Evolutionary conservation across 2,329 filamentous ascomycete genomes (phyloP), one percentile per base, ranked within the genome.

Genomic region (Hymenoscyphus albidus): DNA sequence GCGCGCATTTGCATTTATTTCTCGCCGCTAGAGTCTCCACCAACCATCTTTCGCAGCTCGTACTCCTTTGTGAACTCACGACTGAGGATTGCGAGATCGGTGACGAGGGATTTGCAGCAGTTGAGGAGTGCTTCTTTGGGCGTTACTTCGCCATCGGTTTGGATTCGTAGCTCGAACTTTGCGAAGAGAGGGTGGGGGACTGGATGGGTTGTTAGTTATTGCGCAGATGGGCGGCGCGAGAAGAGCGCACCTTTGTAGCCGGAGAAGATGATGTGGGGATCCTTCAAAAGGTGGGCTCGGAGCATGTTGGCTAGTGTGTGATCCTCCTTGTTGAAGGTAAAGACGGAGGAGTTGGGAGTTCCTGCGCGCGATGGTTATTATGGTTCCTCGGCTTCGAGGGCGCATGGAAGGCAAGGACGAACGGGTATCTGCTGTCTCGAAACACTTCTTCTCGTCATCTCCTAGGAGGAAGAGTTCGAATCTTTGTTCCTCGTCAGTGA

Each of bases 321-420:
- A 73, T 99, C 95, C 78, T 99, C 95, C 78, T 97, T 98, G 79
- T 92, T 92, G 79, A 99, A 88, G 65, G 92, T 88, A 80, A 99
- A 99, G 78, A 97, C 91, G 10, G 92, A 91, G n/a, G 91, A 93
- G 76, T 97, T 96, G 27, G 94, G 92, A 76, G 96, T 93, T 74
- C 92, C 93, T 95, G 65, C 51, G 42, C n/a, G 40, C 42, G 12
- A 38, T 18, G 13, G 18, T 44, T 57, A 40, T 14, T 10, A 58
- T 40, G 39, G 40, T 13, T 39, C 22, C 32, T 59, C 16, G 40
- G 35, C 35, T 35, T 5, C 22, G 14, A 2, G 22, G 31, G 44
- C n/a, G 12, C 38, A 54, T 51, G 16, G 42, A 44, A 7, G 14
- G 13, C 27, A 14, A 12, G 39, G 59, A 79, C 89, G 78, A 83